phyloP scores from a whole-genome alignment of 2,329 filamentous ascomycete species.

The Ascochyta pisi region DNA sequence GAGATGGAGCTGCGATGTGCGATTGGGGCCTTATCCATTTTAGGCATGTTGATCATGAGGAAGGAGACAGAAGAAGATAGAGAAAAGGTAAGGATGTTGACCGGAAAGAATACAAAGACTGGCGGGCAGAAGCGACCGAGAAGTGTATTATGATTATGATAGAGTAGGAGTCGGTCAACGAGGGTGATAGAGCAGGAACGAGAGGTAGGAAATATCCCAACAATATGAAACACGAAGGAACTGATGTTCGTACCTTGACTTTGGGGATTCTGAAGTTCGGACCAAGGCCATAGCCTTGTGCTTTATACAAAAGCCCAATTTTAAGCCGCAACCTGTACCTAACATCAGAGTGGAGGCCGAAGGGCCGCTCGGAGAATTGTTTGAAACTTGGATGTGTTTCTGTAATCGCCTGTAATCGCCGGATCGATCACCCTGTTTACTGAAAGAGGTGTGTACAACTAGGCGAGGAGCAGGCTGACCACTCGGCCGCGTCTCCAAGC shows the following conservation, averaged over 20 bases:
- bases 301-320: conserved; percentile 40
- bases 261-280: conserved; percentile 34
- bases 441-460: conserved; percentile 41
- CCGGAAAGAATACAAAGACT: conserved; percentile 22
- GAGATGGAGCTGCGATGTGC: conserved; percentile 42
- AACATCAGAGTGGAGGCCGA: conserved; percentile 35
- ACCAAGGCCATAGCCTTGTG: conserved; percentile 24
- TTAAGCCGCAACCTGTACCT: conserved; percentile 36
- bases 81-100: conserved; percentile 21
- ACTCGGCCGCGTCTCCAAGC: conserved; percentile 39
- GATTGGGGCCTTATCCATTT: conserved; percentile 47
- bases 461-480: conserved; percentile 36
- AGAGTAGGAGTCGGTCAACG: conserved; percentile 35
- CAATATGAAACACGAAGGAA: conserved; percentile 46
- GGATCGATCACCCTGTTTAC: conserved; percentile 35
- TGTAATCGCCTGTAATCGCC: conserved; percentile 53
- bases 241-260: conserved; percentile 35
- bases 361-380: conserved; percentile 46
- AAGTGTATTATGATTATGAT: conserved; percentile 43
- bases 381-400: conserved; percentile 50
- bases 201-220: conserved; percentile 43
- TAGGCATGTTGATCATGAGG: conserved; percentile 54
- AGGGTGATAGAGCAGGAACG: conserved; percentile 39
- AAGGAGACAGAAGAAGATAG: conserved; percentile 21
- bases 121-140: conserved; percentile 33